Evolutionary conservation across 2,329 filamentous ascomycete genomes (phyloP), one percentile per base, ranked within the genome.

Genomic region (Stemphylium beticola): DNA sequence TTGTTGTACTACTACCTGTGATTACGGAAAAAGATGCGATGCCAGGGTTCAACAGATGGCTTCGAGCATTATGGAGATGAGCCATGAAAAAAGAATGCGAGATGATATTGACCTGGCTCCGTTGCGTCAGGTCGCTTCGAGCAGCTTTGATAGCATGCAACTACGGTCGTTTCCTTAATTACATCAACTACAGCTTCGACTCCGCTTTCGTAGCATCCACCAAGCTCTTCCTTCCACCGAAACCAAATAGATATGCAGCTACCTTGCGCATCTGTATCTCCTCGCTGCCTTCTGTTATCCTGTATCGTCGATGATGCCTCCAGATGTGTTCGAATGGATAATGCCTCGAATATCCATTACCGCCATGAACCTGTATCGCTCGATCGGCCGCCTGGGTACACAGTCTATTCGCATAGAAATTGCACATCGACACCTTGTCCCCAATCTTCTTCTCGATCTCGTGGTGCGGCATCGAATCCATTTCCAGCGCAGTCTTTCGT

Each of bases 241-340:
- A 84, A 0, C 82, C 83, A 67, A 86, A 85, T 38, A 86, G 59
- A 71, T 82, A 85, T 9, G 81, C 83, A 0, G 83, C 85, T 9
- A 87, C 79, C 72, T 86, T 87, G n/a, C 84, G 76, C 81, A 87
- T 87, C 72, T 87, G 85, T 46, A 87, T 85, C 75, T 87, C 85
- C 67, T 87, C 85, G 49, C 83, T 84, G 0, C 85, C 85, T 67
- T 87, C 85, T 0, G 85, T 87, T 58, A 87, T 88, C 32, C 85
- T 74, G 64, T 87, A 87, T 20, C 84, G 76, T 36, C 85, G 74
- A 69, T 87, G 86, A 73, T 87, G 85, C 45, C 85, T 77, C 81
- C 85, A 87, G 44, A 87, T 87, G 61, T 87, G 85, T 72, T 87
- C 85, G 62, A 88, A 87, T 1, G 83, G 83, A 57, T 80, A 79